Base-by-base conservation (phyloP, 73 alveolate genomes). In the Effrenium voratum region DNA sequence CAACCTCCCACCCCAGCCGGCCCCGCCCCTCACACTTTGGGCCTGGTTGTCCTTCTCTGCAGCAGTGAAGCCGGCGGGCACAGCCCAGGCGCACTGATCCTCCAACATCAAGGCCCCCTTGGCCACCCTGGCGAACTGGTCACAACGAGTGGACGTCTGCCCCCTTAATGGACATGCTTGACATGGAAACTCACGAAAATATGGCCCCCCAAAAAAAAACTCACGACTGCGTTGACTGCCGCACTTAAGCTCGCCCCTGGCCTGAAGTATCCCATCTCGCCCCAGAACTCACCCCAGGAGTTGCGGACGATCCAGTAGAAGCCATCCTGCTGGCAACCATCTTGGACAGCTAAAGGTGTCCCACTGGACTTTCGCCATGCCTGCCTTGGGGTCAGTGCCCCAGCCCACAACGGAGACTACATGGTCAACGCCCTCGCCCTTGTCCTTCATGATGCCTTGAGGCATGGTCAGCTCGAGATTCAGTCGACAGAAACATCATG, bases 271-370 rank as follows among this genome's bases (percentile, higher is more conserved):
- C 99, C 99, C 63, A 73, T 70, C 93, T 99, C 99, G 32, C 99
- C 99, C 99, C 99, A 99, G 99, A 94, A 94, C 57, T 98, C 98
- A 77, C 99, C 99, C 99, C 99, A 99, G 13, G 99, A 99, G 99
- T 99, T 99, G 94, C 99, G 94, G 46, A 99, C 99, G 94, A 99
- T 95, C 99, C 99, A 99, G 91, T 98, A 99, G 94, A 99, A 99
- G 75, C 94, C 84, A 57, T 99, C 99, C 95, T 88, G 45, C 24
- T 22, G 57, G 93, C 72, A 57, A 57, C 72, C 3, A 57, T 57
- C 72, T 22, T 34, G 68, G n/a, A n/a, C n/a, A n/a, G n/a, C 46
- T 30, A 15, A 72, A 15, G 68, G 12, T 12, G 13, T n/a, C 4
- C 49, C 13, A 36, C 41, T 22, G 38, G 49, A 34, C 10, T 49